Percentiles rank a stretch among this genome's conserved stretches.
These are phyloP conservation scores for Rhizopogon rudus DNA, from an alignment of 768 basidiomycete genomes.

Conservation along the genomic window DNA sequence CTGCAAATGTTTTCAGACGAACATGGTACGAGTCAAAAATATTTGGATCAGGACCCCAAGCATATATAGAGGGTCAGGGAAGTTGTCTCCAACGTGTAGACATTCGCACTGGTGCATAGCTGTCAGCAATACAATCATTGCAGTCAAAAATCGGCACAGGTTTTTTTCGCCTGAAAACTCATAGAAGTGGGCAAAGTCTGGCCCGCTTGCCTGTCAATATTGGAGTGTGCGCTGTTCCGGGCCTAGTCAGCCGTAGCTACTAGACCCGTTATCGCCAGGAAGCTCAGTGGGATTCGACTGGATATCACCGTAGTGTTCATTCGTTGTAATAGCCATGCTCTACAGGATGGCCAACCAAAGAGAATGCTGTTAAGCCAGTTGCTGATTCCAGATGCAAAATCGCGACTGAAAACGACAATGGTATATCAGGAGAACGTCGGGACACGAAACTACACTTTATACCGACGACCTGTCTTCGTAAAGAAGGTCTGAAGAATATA, in stretches of 20 bases:
- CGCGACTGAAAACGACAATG: neutral
- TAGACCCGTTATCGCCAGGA: neutral
- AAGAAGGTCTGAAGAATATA: slow-evolving; percentile 96
- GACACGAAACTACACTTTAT: slow-evolving; percentile 61
- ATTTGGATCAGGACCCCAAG: slow-evolving; percentile 27
- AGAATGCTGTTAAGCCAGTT: too few species aligned
- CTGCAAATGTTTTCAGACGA: neutral
- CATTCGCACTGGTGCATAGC: slow-evolving; percentile 34
- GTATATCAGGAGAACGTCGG: neutral
- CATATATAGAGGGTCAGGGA: slow-evolving; percentile 26
- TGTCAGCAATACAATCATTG: slow-evolving; percentile 23
- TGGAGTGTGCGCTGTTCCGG: too few species aligned
- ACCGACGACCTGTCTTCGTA: slow-evolving; percentile 85
- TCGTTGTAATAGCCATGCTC: neutral
- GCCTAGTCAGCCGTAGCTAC: neutral
- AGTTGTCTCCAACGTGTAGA: slow-evolving; percentile 26
- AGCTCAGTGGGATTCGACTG: neutral
- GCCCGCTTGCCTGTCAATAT: too few species aligned
- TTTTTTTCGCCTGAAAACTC: too few species aligned
- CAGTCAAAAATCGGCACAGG: neutral
- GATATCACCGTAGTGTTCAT: neutral
- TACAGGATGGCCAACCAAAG: neutral
- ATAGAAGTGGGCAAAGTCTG: too few species aligned
- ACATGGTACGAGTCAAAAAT: neutral
- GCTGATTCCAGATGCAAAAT: neutral